Percentiles rank a stretch among this genome's conserved stretches.
These are phyloP conservation scores for Termitomyces sp. DNA, from an alignment of 768 basidiomycete genomes.

Conservation along the genomic window DNA sequence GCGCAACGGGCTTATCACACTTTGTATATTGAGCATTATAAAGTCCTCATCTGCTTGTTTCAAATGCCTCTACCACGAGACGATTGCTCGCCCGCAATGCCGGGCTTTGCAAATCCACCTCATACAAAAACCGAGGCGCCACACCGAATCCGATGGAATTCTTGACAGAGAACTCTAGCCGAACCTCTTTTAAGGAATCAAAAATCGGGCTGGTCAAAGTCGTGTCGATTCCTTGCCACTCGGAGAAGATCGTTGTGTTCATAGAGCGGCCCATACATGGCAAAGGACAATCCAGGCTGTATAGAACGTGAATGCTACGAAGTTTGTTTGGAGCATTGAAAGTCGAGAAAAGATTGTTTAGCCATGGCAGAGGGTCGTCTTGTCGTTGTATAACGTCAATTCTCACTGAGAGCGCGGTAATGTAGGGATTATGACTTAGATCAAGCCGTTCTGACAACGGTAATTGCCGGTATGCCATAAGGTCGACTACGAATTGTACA, in stretches of 20 bases:
- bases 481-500: conserved; percentile 4
- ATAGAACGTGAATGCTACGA: conserved; percentile 16
- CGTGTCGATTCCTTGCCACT: conserved; percentile 21
- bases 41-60: conserved; percentile 23
- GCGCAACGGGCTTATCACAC: no score
- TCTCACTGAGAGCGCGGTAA: conserved; percentile 18
- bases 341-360: conserved; percentile 19
- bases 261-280: conserved; percentile 25
- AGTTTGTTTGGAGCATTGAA: conserved; percentile 15
- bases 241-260: conserved; percentile 20
- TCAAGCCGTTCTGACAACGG: conserved; percentile 16
- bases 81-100: conserved; percentile 16
- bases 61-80: conserved; percentile 20
- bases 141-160: conserved; percentile 24
- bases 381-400: conserved; percentile 22
- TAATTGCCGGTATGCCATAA: conserved; percentile 17
- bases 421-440: conserved; percentile 18
- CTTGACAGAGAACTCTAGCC: conserved; percentile 24
- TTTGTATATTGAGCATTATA: not conserved
- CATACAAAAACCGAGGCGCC: conserved; percentile 25
- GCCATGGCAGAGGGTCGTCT: conserved; percentile 24
- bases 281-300: conserved; percentile 22
- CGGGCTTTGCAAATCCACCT: conserved; percentile 22
- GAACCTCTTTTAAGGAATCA: conserved; percentile 17
- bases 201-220: conserved; percentile 19